Conservation (phyloP, 1,139 yeast species). For the Hemisphaericaspora xylanilytica region DNA sequence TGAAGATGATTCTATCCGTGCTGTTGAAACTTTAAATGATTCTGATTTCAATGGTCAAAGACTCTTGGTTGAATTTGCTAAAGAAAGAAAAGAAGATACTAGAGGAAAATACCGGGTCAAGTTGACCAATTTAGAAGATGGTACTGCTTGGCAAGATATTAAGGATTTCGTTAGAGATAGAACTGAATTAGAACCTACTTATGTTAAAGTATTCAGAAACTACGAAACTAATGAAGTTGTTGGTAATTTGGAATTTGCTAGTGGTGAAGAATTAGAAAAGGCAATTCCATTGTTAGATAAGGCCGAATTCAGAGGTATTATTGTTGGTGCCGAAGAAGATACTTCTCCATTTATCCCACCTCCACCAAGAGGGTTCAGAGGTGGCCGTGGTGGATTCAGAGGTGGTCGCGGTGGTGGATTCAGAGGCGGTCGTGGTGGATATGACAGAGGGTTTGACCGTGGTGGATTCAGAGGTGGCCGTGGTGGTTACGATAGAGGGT, state of each 20-base stretch:
- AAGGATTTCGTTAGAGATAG: constrained; percentile 77
- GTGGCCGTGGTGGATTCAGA: constrained; percentile 32
- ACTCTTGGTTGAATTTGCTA: constrained; percentile 67
- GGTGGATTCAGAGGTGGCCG: constrained; percentile 38
- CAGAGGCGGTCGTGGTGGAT: constrained; percentile 36
- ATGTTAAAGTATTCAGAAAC: constrained; percentile 69
- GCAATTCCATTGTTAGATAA: constrained; percentile 71
- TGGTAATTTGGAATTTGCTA: constrained; percentile 75
- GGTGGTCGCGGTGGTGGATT: constrained; percentile 36
- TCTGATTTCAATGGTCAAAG: constrained; percentile 60
- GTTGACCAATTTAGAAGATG: constrained; percentile 67
- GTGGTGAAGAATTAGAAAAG: constrained; percentile 69
- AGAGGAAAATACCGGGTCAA: constrained; percentile 73
- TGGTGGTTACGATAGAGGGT: constrained; percentile 28
- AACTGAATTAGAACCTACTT: constrained; percentile 62
- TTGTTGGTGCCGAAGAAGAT: constrained; percentile 72
- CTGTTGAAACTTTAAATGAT: constrained; percentile 61
- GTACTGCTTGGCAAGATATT: constrained; percentile 81
- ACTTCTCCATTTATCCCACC: constrained; percentile 75
- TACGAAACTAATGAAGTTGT: constrained; percentile 59
- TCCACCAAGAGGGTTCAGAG: constrained; percentile 47
- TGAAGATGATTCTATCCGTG: constrained; percentile 63
- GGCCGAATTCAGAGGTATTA: constrained; percentile 66
- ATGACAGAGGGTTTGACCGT: constrained; percentile 34
- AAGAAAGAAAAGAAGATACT: constrained; percentile 55